Conservation (phyloP, 352 stramenopile genomes). For the Pythium scleroteichum region DNA sequence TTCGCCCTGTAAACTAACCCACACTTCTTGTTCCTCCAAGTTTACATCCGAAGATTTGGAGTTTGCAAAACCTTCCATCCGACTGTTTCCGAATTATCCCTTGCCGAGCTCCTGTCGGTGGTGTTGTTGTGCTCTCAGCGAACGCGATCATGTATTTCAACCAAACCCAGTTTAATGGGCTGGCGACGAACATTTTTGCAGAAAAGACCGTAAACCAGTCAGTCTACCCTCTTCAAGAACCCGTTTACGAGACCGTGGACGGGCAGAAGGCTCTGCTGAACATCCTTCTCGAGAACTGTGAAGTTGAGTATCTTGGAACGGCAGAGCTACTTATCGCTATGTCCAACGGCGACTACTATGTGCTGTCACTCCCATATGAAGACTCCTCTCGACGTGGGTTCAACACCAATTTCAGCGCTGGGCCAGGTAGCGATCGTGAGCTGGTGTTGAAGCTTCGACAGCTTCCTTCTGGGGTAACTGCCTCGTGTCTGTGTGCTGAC, state of each 20-base stretch:
- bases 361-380: conserved; percentile 64
- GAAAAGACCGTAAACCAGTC: conserved; percentile 73
- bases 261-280: conserved; percentile 52
- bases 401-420: conserved; percentile 27
- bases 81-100: conserved; percentile 77
- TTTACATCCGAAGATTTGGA: conserved; percentile 88
- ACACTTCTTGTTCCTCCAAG: conserved; percentile 15
- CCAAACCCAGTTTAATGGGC: conserved; percentile 82
- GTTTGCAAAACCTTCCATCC: conserved; percentile 75
- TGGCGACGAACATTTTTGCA: conserved; percentile 73
- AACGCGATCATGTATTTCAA: conserved; percentile 89
- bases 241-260: conserved; percentile 61
- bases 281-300: conserved; percentile 64
- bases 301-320: conserved; percentile 66
- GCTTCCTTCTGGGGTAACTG: conserved; percentile 43
- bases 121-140: conserved; percentile 71
- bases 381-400: conserved; percentile 40
- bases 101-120: conserved; percentile 69
- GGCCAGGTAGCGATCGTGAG: conserved; percentile 16
- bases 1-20: conserved; percentile 1
- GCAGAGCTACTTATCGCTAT: conserved; percentile 72
- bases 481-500: conserved; percentile 65
- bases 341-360: conserved; percentile 59
- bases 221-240: conserved; percentile 64
- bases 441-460: conserved; percentile 55